Percentiles rank a stretch among this genome's conserved stretches.
Evolutionary conservation across 495 filamentous ascomycete species (phyloP).

Genomic region (Daldinia concentrica): DNA sequence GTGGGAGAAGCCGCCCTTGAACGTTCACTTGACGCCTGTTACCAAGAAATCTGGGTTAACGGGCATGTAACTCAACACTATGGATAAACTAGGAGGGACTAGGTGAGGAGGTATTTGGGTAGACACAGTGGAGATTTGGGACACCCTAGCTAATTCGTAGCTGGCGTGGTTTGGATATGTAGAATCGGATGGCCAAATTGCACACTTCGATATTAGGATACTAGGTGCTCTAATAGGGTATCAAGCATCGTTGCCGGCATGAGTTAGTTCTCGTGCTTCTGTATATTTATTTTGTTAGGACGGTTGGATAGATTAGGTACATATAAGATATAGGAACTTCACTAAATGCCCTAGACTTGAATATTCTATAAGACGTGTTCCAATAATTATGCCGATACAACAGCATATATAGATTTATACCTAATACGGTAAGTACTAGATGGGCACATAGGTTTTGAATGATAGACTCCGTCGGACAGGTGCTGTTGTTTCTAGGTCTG

Average conservation of each 20-base stretch:
- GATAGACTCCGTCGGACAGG: too few species aligned
- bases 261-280: neutral
- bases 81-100: neutral
- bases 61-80: neutral
- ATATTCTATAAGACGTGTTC: too few species aligned
- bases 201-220: neutral
- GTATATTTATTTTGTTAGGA: neutral
- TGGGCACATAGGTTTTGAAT: too few species aligned
- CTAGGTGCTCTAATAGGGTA: neutral
- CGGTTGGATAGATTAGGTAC: neutral
- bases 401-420: too few species aligned
- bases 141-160: neutral
- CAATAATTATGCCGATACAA: too few species aligned
- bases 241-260: neutral
- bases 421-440: too few species aligned
- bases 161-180: neutral
- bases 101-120: neutral
- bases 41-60: conserved; percentile 14
- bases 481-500: too few species aligned
- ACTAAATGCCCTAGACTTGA: neutral
- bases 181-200: neutral
- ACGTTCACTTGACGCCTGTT: conserved; percentile 41
- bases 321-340: neutral
- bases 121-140: neutral
- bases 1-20: conserved; percentile 55